These are phyloP conservation scores for Sungouiozyma ichnusensis DNA, from an alignment of 805 yeast species.

Conservation along the genomic window DNA sequence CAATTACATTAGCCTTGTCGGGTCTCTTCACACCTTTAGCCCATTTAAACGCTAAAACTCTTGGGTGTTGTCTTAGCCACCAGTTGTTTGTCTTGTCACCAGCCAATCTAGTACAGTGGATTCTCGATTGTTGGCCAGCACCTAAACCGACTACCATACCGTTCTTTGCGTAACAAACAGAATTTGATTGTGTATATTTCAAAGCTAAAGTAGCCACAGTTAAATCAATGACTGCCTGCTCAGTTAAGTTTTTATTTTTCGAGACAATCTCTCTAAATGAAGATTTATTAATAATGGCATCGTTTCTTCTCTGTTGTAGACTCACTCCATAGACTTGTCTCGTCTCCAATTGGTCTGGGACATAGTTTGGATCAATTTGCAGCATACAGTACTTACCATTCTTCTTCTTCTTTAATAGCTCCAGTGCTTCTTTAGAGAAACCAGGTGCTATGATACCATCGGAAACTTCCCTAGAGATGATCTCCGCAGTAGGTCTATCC, in stretches of 20 bases:
- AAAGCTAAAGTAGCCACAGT: conserved; percentile 96
- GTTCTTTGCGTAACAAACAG: conserved; percentile 95
- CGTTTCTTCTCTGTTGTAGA: conserved; percentile 94
- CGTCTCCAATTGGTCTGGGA: conserved; percentile 71
- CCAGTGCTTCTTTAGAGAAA: conserved; percentile 84
- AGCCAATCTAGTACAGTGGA: conserved; percentile 97
- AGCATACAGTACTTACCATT: conserved; percentile 94
- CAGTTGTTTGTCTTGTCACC: conserved; percentile 99
- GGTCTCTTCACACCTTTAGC: conserved; percentile 97
- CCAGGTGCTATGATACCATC: conserved; percentile 99
- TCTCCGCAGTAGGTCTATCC: conserved; percentile 91
- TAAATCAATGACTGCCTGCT: conserved; percentile 86
- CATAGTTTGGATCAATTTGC: conserved; percentile 91
- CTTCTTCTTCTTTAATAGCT: conserved; percentile 80
- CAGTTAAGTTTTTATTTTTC: conserved; percentile 73
- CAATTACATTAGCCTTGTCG: conserved; percentile 96
- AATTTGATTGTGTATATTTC: conserved; percentile 96
- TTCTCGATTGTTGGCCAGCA: conserved; percentile 99
- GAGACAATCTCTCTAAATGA: conserved; percentile 90
- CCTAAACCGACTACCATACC: conserved; percentile 99
- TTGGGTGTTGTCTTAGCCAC: conserved; percentile 99
- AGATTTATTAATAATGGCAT: conserved; percentile 84
- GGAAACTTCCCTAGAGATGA: conserved; percentile 92
- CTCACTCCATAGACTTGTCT: conserved; percentile 95
- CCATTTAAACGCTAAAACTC: conserved; percentile 88